Conservation (phyloP, 2,329 filamentous ascomycete genomes). For the Claviceps paspali region DNA sequence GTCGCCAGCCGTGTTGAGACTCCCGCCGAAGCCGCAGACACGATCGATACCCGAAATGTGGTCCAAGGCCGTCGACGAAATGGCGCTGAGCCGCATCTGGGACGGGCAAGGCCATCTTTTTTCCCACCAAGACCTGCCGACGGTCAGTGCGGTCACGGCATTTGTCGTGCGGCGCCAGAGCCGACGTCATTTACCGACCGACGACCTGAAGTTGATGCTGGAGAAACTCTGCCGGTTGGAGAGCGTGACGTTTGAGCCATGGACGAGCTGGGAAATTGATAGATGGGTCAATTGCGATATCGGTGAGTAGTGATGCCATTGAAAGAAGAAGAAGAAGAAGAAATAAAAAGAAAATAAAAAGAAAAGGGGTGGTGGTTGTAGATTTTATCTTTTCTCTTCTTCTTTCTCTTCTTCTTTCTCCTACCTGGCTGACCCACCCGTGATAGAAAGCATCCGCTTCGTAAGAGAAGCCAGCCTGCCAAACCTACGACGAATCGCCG, state of each 20-base stretch:
- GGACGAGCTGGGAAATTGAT: background rate
- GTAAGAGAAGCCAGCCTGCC: background rate
- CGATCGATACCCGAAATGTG: background rate
- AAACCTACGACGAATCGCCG: background rate
- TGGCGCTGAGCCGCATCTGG: background rate
- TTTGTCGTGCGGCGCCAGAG: background rate
- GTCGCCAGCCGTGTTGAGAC: background rate
- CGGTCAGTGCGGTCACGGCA: background rate
- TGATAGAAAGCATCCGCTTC: background rate
- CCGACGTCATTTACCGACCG: background rate
- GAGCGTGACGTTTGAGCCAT: background rate
- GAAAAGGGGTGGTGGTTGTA: no score
- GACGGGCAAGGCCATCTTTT: background rate
- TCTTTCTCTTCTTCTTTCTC: background rate
- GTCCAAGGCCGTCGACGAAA: background rate
- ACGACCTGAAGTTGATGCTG: background rate
- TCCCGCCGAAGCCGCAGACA: background rate
- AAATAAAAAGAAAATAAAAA: no score
- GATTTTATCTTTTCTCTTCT: background rate
- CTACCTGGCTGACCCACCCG: no score
- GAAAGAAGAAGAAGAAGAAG: no score
- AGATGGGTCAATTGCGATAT: no score
- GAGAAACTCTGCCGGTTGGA: background rate
- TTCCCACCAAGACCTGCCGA: background rate
- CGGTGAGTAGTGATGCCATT: no score